phyloP scores from a whole-genome alignment of 163 green algal genomes.

The Chloroidium sp. region DNA sequence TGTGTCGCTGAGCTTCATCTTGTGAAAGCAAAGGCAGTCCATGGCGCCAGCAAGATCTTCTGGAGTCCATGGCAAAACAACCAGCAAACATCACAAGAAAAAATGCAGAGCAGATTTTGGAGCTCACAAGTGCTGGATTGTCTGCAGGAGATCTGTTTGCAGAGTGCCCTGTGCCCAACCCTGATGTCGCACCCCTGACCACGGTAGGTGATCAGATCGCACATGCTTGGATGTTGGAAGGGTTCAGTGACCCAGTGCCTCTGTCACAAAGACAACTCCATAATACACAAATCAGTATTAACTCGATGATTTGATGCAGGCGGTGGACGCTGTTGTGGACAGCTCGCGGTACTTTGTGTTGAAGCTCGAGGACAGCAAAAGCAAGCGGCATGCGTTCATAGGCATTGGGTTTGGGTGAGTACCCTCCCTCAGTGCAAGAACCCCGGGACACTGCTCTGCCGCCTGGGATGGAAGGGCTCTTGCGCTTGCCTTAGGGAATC shows the following conservation, averaged over 20 bases:
- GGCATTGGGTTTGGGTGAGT: conserved; percentile 68
- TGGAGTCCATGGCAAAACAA: no score
- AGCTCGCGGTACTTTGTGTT: conserved; percentile 75
- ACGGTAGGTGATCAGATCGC: conserved; percentile 21
- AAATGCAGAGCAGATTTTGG: no score
- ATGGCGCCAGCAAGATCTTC: no score
- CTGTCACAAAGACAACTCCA: neutral
- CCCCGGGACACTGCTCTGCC: no score
- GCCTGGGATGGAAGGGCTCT: no score
- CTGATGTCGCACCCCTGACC: conserved; percentile 31
- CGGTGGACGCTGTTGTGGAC: conserved; percentile 73
- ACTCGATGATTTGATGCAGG: conserved; percentile 21
- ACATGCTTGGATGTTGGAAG: no score
- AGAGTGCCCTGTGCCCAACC: conserved; percentile 60
- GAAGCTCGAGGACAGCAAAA: conserved; percentile 50
- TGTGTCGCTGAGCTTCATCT: no score
- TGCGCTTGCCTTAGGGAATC: no score
- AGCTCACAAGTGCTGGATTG: no score
- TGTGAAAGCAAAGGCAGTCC: no score
- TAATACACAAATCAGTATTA: neutral
- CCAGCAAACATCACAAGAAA: no score
- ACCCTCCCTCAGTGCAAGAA: neutral
- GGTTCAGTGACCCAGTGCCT: neutral
- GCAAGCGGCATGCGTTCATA: conserved; percentile 62
- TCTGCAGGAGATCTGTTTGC: conserved; percentile 67